Base-by-base conservation (phyloP, 345 rosid genomes). In the Leavenworthia alabamica region DNA sequence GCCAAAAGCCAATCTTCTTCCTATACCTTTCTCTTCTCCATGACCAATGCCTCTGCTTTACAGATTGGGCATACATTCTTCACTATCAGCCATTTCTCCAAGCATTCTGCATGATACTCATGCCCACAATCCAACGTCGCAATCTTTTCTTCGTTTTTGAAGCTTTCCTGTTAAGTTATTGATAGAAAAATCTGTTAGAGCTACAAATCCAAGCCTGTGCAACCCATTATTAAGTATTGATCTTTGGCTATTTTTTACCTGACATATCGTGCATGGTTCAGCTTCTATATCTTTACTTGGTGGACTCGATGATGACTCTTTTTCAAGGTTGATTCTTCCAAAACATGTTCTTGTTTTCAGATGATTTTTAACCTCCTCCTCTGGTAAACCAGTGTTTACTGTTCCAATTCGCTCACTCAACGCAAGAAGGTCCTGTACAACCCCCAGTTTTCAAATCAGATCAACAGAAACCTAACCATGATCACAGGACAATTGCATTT, bases 21-120 rank as follows among this genome's bases (percentile, higher is more conserved):
- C 60, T 48, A 71, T 57, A n/a, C n/a, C n/a, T n/a, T n/a, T n/a
- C n/a, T n/a, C n/a, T 56, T 70, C 27, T 44, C 70, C 53, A 59
- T 17, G 23, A 77, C 81, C 74, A 90, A 58, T 51, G 92, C 98
- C 74, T 91, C 86, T 3, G 84, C 75, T 76, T 91, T 91, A 86
- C 98, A 91, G 77, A 91, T 74, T 9, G 98, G 96, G 74, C 98
- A 91, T 15, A 82, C 81, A 29, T 86, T 91, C 85, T 91, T 91
- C 76, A 88, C 78, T 6, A 77, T 47, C 60, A 91, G 80, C 98
- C 98, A 91, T 74, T 81, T 88, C 88, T 75, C 88, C 79, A 91
- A 76, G 82, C 98, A 91, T 45, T 70, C 79, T 2, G 85, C 90
- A 52, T 91, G 98, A 73, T 88, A 88, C 55, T 88, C 96, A 0